These are phyloP conservation scores for Entophlyctis helioformis DNA, from an alignment of 192 early-diverging fungal genomes.

Conservation along the genomic window DNA sequence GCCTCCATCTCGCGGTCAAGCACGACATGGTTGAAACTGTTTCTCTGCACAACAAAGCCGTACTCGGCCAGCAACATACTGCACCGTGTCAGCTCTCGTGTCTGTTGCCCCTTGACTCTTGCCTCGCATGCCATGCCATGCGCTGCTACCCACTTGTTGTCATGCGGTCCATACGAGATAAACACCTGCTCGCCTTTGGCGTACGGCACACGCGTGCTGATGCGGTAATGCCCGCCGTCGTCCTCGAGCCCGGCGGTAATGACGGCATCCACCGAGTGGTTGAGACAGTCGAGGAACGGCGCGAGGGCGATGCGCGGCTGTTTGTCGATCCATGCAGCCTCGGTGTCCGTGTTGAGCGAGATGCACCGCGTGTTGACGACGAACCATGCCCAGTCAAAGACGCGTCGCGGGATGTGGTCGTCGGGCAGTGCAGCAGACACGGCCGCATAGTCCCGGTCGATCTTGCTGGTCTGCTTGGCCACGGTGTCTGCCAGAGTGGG, in stretches of 20 bases:
- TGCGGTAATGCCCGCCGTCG: constrained; percentile 2
- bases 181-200: constrained; percentile 12
- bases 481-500: no score
- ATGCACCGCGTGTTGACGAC: constrained; percentile 26
- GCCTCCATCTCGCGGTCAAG: constrained; percentile 6
- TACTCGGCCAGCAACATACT: constrained; percentile 19
- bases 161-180: constrained; percentile 23
- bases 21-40: constrained; percentile 7
- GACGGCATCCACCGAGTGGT: constrained; percentile 9
- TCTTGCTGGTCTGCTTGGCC: no score
- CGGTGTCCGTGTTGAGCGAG: constrained; percentile 10
- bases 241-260: constrained; percentile 7
- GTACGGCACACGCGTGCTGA: constrained; percentile 2
- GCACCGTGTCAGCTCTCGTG: no score
- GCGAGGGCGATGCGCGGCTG: constrained; percentile 20
- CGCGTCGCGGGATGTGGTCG: not conserved
- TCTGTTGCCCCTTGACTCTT: no score
- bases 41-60: constrained; percentile 15
- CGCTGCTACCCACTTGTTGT: constrained; percentile 7
- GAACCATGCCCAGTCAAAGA: constrained; percentile 15
- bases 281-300: constrained; percentile 22
- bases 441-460: no score
- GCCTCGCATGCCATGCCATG: not conserved
- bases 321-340: not conserved
- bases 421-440: constrained; percentile 4